Base-by-base conservation (phyloP, 78 protist species). In the Tieghemostelium lacteum region DNA sequence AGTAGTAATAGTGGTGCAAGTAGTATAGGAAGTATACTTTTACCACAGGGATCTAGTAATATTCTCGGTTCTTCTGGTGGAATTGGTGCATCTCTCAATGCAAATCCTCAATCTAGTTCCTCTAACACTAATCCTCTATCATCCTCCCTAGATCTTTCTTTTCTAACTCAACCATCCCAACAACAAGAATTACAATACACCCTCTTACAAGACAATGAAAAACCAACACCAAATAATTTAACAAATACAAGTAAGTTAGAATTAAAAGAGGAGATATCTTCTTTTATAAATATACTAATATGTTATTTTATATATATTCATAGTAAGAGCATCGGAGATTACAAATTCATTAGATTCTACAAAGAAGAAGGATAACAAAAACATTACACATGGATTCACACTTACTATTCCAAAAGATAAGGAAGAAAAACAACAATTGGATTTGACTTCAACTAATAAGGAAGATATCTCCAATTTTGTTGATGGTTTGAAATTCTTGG, bases 391-490 rank as follows among this genome's bases (percentile, higher is more conserved):
- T n/a, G n/a, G n/a, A n/a, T 45, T 45, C 10, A 14, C 52, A 45
- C 6, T 45, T 45, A 45, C 52, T 45, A 10, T 45, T 14, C 52
- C 52, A 45, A 45, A 45, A 14, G 10, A 6, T 10, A 45, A 45
- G 10, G 52, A 45, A 45, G 52, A 45, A 45, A 45, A 45, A 45
- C 6, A 45, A 45, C 52, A 45, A 31, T 50, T 55, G 7, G 88
- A 80, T 6, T 28, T 80, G 19, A 29, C 55, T 3, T 39, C 63
- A n/a, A 54, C 12, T 29, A 37, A 24, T 26, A 33, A 76, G 29
- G 88, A 80, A 14, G 88, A 80, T 55, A 17, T 39, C 19, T 50
- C 70, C 17, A 64, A 67, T 20, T 80, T 80, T 54, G n/a, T 42
- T 29, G 88, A 80, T 64, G 14, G 72, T 5, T n/a, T 64, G 19